A percentile compares a stretch with the other conserved stretches of the same genome.
phyloP scores from a whole-genome alignment of 2,329 filamentous ascomycete species.

The Sporothrix euskadiensis region DNA sequence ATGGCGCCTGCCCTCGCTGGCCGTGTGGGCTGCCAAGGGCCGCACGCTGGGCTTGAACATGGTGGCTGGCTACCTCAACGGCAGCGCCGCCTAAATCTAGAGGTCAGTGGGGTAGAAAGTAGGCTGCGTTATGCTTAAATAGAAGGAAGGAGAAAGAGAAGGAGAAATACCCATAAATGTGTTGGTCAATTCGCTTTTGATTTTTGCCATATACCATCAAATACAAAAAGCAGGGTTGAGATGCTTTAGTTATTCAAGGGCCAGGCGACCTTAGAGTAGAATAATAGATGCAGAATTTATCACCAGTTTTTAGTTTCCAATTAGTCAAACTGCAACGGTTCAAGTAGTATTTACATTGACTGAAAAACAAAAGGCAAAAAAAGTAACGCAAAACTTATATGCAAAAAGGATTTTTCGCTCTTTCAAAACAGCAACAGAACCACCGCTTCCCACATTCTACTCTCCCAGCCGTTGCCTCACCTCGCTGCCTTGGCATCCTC shows the following conservation, averaged over 20 bases:
- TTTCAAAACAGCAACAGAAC: neutral
- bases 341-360: neutral
- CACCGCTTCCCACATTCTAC: neutral
- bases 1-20: constrained; percentile 52
- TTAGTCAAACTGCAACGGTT: neutral
- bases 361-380: neutral
- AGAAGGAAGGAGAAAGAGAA: neutral
- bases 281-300: neutral
- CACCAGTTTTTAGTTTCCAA: too few species aligned
- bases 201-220: neutral
- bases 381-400: neutral
- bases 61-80: constrained; percentile 50
- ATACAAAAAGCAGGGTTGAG: neutral
- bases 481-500: constrained; percentile 73
- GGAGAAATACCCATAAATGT: constrained; percentile 1
- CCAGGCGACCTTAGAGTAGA: neutral
- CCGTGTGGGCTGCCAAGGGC: constrained; percentile 55
- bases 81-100: constrained; percentile 43
- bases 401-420: constrained; percentile 11
- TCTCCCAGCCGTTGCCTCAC: constrained; percentile 12
- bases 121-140: neutral
- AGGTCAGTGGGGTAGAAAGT: constrained; percentile 16
- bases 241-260: neutral
- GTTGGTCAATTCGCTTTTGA: neutral
- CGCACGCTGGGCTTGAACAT: constrained; percentile 51